These are phyloP conservation scores for Rhodotorula sp. DNA, from an alignment of 1,284 basidiomycete species.

Conservation along the genomic window DNA sequence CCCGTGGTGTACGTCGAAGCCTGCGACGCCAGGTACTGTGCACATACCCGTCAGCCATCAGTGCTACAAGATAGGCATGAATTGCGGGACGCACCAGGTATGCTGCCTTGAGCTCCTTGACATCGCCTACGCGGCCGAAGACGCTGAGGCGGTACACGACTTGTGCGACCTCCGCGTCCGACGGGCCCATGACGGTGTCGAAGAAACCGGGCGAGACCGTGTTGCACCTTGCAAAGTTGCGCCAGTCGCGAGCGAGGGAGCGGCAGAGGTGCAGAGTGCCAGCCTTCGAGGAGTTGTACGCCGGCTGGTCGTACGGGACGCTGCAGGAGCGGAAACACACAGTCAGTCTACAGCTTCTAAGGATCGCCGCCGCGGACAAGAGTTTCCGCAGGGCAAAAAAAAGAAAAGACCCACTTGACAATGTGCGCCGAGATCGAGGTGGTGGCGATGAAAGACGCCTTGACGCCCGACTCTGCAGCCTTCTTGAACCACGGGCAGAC, in stretches of 20 bases:
- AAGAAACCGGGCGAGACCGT: slow-evolving; percentile 49
- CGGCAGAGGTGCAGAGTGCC: slow-evolving; percentile 62
- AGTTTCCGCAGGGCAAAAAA: too few relatives aligned
- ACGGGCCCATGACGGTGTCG: slow-evolving; percentile 47
- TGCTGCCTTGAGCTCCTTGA: slow-evolving; percentile 48
- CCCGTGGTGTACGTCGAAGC: slow-evolving; percentile 29
- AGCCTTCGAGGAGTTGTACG: slow-evolving; percentile 50
- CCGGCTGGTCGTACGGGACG: slow-evolving; percentile 45
- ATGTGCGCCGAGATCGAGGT: slow-evolving; percentile 59
- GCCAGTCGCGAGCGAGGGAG: slow-evolving; percentile 65
- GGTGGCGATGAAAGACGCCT: slow-evolving; percentile 56
- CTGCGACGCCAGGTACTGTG: slow-evolving; percentile 20
- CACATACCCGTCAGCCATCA: not conserved
- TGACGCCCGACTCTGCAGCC: slow-evolving; percentile 29
- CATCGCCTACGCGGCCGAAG: slow-evolving; percentile 45
- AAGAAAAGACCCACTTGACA: slow-evolving; percentile 42
- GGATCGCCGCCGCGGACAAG: too few relatives aligned
- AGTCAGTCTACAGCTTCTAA: too few relatives aligned
- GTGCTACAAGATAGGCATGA: too few relatives aligned
- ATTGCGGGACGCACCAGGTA: slow-evolving; percentile 11
- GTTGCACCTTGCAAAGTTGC: slow-evolving; percentile 46
- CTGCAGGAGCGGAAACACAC: slow-evolving; percentile 44
- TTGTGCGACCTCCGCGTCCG: slow-evolving; percentile 23
- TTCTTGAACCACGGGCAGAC: slow-evolving; percentile 47
- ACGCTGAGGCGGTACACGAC: slow-evolving; percentile 43